Evolutionary conservation across 805 yeast species (phyloP).

Genomic region (Nematodospora valgi): DNA sequence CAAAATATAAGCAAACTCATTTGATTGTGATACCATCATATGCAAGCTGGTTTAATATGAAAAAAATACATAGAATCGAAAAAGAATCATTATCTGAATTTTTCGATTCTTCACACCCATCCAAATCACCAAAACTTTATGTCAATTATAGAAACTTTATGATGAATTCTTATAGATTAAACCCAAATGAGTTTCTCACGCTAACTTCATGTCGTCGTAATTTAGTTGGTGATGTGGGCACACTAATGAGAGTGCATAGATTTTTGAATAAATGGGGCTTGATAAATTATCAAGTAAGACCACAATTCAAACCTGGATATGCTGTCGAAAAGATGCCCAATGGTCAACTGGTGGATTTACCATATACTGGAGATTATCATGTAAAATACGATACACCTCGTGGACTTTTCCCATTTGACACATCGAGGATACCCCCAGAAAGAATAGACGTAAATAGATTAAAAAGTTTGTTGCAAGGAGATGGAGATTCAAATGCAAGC

Average conservation of each 20-base stretch:
- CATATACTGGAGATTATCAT: constrained; percentile 71
- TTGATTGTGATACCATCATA: constrained; percentile 85
- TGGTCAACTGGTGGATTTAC: constrained; percentile 50
- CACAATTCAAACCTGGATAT: constrained; percentile 64
- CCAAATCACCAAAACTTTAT: constrained; percentile 80
- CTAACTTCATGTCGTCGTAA: constrained; percentile 90
- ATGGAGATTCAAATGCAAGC: constrained; percentile 1
- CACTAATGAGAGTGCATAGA: constrained; percentile 78
- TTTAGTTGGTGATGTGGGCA: constrained; percentile 87
- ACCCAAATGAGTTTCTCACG: constrained; percentile 86
- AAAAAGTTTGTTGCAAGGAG: constrained; percentile 21
- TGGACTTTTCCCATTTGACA: constrained; percentile 88
- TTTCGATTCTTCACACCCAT: constrained; percentile 66
- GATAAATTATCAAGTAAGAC: constrained; percentile 87
- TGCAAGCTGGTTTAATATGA: constrained; percentile 79
- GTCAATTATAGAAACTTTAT: constrained; percentile 82
- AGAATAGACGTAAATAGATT: constrained; percentile 37
- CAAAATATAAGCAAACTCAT: constrained; percentile 59
- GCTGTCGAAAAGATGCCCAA: constrained; percentile 48
- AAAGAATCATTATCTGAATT: constrained; percentile 84
- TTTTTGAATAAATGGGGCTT: constrained; percentile 91
- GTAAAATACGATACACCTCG: constrained; percentile 85
- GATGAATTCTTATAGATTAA: constrained; percentile 81
- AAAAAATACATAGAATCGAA: constrained; percentile 72
- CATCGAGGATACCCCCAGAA: constrained; percentile 65